Evolutionary conservation across 495 filamentous ascomycete genomes (phyloP), one percentile per base, ranked within the genome.

Genomic region (Aspergillus conjunctus): DNA sequence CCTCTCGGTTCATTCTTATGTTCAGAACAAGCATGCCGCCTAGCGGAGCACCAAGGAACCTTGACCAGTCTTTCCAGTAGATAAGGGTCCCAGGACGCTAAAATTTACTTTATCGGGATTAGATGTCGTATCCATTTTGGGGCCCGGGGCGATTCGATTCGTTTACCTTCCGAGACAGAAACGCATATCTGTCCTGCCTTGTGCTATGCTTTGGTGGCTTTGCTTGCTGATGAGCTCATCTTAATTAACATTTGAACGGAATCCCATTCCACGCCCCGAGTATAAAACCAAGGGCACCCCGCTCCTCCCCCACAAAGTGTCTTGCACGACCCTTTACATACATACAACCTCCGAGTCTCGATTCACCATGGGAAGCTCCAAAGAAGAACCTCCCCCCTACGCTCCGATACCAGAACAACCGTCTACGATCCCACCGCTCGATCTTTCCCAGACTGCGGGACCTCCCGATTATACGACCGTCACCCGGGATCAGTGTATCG

Each of bases 401-500:
- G 55, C 54, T 18, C 63, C 64, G 30, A 46, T 59, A 11, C 39
- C 58, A 50, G 32, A 46, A 8, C 56, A 55, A 20, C 50, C 39
- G 14, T 43, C 56, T 9, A 43, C 45, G 9, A 39, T 70, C 7
- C 66, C 71, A 21, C 41, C 50, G 20, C 51, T 70, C 7, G 51
- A 65, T 50, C 58, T 73, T 7, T 7, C 46, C 30, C 34, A 51
- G n/a, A 48, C 55, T 30, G 52, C 63, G 11, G 68, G 66, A 3
- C 56, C 59, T 18, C 17, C 59, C 44, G 51, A 32, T 8, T 41
- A 49, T 43, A 62, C 64, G 7, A 70, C 69, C 6, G 65, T 74
- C 37, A 76, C 71, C 10, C 52, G 58, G 12, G 71, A 79, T 51
- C 70, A 84, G 48, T 91, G 88, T 65, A 80, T 91, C 11, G 88